Base-by-base conservation (phyloP, 768 basidiomycete genomes). In the Mycena polygramma region DNA sequence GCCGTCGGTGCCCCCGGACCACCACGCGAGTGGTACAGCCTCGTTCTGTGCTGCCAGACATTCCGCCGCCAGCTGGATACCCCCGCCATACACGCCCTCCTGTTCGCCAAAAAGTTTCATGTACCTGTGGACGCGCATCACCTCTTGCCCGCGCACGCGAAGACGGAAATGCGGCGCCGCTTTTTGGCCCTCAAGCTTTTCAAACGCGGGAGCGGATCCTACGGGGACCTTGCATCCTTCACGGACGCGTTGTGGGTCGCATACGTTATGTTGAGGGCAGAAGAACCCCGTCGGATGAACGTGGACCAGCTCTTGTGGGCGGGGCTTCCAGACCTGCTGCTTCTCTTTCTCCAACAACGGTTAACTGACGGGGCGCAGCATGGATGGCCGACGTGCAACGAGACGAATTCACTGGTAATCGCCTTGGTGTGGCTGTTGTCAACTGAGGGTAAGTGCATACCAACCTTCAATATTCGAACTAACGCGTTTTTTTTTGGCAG, bases 191-290 rank as follows among this genome's bases (percentile, higher is more conserved):
- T 89, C n/a, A 81, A 84, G 17, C 75, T 84, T 60, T 82, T 90
- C 76, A 83, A 82, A 24, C 73, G 70, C n/a, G 78, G 79, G 9
- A 75, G 78, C 24, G 57, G 15, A 13, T 62, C 60, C 43, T n/a
- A 67, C 3, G 64, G 85, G 36, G 77, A 83, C 71, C 74, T 83
- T 67, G 77, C 82, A 36, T 63, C 72, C 19, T 75, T 88, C 11
- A 80, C 78, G 0, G 83, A 87, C 66, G 84, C 84, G 14, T 76
- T 92, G 37, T 87, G 87, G 80, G 83, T 83, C 0, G 83, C 87
- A 60, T 90, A 87, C 74, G 75, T 86, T 43, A 90, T 92, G 88
- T 79, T 90, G 49, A 83, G 89, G 39, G 89, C 91, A 70, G 85
- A 88, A 35, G 86, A 84, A 62, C 75, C 78, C 14, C 80, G 79